Base-by-base conservation (phyloP, 208 protist genomes). In the Kentomonas sorsogonicus region DNA sequence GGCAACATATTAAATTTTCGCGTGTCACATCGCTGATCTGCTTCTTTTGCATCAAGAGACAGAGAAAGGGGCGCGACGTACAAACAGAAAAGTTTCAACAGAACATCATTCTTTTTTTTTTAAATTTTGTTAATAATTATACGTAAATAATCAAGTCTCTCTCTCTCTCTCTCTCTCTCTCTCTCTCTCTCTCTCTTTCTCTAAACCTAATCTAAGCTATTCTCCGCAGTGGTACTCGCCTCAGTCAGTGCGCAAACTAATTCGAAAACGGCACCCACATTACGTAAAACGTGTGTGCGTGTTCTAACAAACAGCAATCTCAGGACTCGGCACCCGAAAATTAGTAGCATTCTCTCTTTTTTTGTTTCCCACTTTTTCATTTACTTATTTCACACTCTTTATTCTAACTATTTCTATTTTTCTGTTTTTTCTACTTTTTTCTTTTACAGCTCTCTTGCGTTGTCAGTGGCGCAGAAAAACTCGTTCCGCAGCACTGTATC, bases 391-490 rank as follows among this genome's bases (percentile, higher is more conserved):
- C 45, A 31, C 4, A 9, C 25, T 16, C 10, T 51, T 6, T 9
- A 13, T 26, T 30, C n/a, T 39, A 26, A 39, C 22, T 34, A 5
- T 15, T 15, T 15, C 5, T 11, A 36, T 5, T 15, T 15, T 15
- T 36, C 5, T 36, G 7, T 15, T 36, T 36, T 36, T 36, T 11
- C 3, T 26, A 16, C 6, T 54, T 16, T 31, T 16, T 31, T 27
- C 18, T 51, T 9, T 30, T 51, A 22, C 29, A 51, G 27, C 27
- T n/a, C 39, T 53, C 23, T 39, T 53, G 27, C 20, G 3, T 51
- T 4, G 7, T 30, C 22, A 7, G n/a, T 9, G 3, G 29, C 3
- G 3, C 29, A 9, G 5, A 13, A 13, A 25, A 3, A 27, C 5
- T 27, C 22, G 6, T 22, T 23, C 39, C 22, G 7, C 7, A 39